Evolutionary conservation across 2,329 filamentous ascomycete genomes (phyloP), one percentile per base, ranked within the genome.

Genomic region (Cladobotryum mycophilum): DNA sequence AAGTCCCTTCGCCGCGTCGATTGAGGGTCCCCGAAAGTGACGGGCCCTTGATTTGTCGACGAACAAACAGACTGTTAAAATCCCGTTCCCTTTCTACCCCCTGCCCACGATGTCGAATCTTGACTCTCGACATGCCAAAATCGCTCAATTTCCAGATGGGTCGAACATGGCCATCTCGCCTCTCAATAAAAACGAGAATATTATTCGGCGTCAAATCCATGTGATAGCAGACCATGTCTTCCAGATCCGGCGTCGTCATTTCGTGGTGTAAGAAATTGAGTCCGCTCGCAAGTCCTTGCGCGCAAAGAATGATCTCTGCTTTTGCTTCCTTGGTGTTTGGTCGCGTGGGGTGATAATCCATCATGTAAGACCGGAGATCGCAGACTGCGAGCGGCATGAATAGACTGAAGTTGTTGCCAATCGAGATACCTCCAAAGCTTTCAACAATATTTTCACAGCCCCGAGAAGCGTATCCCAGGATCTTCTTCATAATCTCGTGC

Each of bases 81-180:
- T 66, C 61, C n/a, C 55, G 58, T 20, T 64, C 59, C 1, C 56
- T 55, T 20, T 61, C 56, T 13, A 38, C 47, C n/a, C 44, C 34
- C n/a, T 56, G 48, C n/a, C 45, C 46, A 18, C 49, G 47, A 34
- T 55, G 56, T 42, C 58, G 48, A 5, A 61, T 47, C 41, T 67
- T 70, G 15, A 71, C 63, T 6, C 65, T 60, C 1, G 70, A 66
- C 58, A 71, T 67, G 8, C 70, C 69, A 52, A 73, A 73, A 47
- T 71, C 70, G 17, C 69, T 70, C 11, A 72, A 58, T 53, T 70
- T 71, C 69, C 70, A 73, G n/a, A 64, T 55, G 5, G 57, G 18
- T 37, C 51, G 54, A 6, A 45, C 53, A 17, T 55, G 41, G 25
- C 50, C 51, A 38, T 30, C 17, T 13, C 38, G 34, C 14, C 40